Base-by-base conservation (phyloP, 805 yeast species). In the Yarrowia hollandica region DNA sequence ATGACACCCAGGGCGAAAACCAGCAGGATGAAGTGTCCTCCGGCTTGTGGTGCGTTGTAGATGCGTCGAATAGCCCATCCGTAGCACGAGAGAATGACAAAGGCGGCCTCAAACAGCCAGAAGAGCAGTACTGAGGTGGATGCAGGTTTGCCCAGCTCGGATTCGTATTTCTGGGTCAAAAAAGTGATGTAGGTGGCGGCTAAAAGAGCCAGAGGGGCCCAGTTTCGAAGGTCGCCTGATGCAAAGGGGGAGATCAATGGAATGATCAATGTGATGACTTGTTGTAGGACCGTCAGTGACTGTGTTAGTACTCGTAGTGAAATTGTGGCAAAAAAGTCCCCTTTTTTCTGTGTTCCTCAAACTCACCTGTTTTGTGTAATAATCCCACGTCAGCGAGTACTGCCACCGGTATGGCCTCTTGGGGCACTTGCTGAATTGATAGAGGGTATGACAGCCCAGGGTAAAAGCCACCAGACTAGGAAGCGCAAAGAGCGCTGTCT, bases 81-180 rank as follows among this genome's bases (percentile, higher is more conserved):
- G 44, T 41, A 62, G 14, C 59, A 48, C 33, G 65, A 63, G 42
- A 66, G 54, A 5, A 60, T 14, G 8, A 39, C 31, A 31, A 41
- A 63, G 2, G 61, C 37, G 2, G 60, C 39, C 8, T 56, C 42
- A n/a, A 61, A 30, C n/a, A 63, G 65, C 66, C 67, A 66, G 41
- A 62, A 66, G 4, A 63, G 26, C 38, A 66, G 56, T 42, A 65
- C 37, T 10, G 62, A 50, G n/a, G 62, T 63, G 6, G 62, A 54
- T 2, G 67, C 65, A 4, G 63, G 61, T 9, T 56, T 35, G 4
- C 44, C 35, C 5, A 25, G 41, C 12, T 38, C 50, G 9, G 39
- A 26, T 54, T 52, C 58, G 31, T 16, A 8, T 10, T 37, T 35
- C n/a, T 37, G 58, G 15, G 26, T 25, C 12, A 25, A 9, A 16